Evolutionary conservation across 2,329 filamentous ascomycete genomes (phyloP).

Genomic region (Fusarium foetens): DNA sequence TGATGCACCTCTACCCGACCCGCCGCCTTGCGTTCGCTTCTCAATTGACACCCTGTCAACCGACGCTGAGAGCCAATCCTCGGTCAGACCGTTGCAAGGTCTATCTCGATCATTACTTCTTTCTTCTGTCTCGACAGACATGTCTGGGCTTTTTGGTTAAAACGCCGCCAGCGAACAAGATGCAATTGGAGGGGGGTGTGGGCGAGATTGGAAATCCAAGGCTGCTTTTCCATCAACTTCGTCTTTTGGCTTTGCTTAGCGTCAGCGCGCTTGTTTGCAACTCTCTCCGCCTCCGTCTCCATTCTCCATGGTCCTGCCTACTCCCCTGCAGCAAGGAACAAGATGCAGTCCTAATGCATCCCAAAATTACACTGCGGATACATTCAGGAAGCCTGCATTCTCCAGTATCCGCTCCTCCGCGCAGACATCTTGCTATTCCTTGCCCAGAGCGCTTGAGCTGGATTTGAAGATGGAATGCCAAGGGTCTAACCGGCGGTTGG

Average conservation of each 20-base stretch:
- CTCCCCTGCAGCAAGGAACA: slow-evolving; percentile 17
- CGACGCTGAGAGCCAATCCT: slow-evolving; percentile 32
- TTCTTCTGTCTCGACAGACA: slow-evolving; percentile 13
- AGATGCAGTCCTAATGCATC: slow-evolving; percentile 36
- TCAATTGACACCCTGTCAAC: slow-evolving; percentile 34
- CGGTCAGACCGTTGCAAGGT: slow-evolving; percentile 26
- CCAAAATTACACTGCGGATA: slow-evolving; percentile 34
- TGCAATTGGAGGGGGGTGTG: slow-evolving; percentile 41
- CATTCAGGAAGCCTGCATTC: slow-evolving; percentile 26
- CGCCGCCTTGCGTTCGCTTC: slow-evolving; percentile 41
- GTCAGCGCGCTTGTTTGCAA: slow-evolving; percentile 48
- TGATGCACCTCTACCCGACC: slow-evolving; percentile 48
- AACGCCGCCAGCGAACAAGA: slow-evolving; percentile 35
- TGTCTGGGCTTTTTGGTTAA: slow-evolving; percentile 22
- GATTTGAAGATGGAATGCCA: slow-evolving; percentile 15
- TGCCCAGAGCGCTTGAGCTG: slow-evolving; percentile 13
- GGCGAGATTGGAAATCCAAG: slow-evolving; percentile 44
- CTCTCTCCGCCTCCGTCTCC: slow-evolving; percentile 28
- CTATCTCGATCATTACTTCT: slow-evolving; percentile 28
- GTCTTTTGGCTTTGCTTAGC: slow-evolving; percentile 44
- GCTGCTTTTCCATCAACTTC: slow-evolving; percentile 48
- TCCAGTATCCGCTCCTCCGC: slow-evolving; percentile 18
- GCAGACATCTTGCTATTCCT: slow-evolving; percentile 8
- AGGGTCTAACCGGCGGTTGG: slow-evolving; percentile 18
- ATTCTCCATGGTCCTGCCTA: slow-evolving; percentile 24